These are phyloP conservation scores for Orbilia blumenaviensis DNA, from an alignment of 2,329 filamentous ascomycete genomes.

Conservation along the genomic window DNA sequence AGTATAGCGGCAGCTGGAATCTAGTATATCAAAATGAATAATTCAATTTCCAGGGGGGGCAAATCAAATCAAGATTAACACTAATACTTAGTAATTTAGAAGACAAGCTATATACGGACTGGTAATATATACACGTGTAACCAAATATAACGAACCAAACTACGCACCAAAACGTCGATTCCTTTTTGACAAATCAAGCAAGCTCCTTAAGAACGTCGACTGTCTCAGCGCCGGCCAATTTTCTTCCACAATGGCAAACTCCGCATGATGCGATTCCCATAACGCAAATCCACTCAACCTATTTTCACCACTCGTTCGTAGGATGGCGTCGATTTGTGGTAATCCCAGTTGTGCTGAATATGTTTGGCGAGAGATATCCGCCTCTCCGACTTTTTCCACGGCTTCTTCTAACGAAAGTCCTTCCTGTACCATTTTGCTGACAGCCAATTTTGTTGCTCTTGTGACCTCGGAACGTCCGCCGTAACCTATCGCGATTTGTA, in stretches of 20 bases:
- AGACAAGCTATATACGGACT: too few relatives aligned
- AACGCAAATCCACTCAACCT: conserved; percentile 41
- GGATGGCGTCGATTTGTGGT: conserved; percentile 35
- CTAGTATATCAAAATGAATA: too few relatives aligned
- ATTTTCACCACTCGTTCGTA: conserved; percentile 46
- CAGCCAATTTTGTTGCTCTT: conserved; percentile 31
- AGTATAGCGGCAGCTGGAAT: too few relatives aligned
- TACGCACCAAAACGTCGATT: conserved; percentile 39
- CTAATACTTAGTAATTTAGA: too few relatives aligned
- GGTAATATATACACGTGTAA: too few relatives aligned
- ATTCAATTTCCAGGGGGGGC: too few relatives aligned
- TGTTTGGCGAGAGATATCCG: conserved; percentile 34
- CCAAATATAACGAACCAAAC: not conserved
- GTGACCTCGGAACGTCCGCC: conserved; percentile 49
- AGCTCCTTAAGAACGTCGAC: conserved; percentile 39
- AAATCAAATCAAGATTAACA: too few relatives aligned
- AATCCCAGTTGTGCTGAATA: conserved; percentile 47
- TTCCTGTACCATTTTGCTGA: conserved; percentile 25
- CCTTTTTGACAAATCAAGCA: conserved; percentile 34
- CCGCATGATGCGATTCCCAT: conserved; percentile 48
- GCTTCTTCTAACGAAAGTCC: conserved; percentile 34
- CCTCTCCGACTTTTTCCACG: conserved; percentile 23
- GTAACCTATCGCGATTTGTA: conserved; percentile 45
- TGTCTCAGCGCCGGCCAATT: conserved; percentile 43
- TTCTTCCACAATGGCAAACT: conserved; percentile 44